These are phyloP conservation scores for Russula dissimulans DNA, from an alignment of 768 basidiomycete genomes.

Conservation along the genomic window DNA sequence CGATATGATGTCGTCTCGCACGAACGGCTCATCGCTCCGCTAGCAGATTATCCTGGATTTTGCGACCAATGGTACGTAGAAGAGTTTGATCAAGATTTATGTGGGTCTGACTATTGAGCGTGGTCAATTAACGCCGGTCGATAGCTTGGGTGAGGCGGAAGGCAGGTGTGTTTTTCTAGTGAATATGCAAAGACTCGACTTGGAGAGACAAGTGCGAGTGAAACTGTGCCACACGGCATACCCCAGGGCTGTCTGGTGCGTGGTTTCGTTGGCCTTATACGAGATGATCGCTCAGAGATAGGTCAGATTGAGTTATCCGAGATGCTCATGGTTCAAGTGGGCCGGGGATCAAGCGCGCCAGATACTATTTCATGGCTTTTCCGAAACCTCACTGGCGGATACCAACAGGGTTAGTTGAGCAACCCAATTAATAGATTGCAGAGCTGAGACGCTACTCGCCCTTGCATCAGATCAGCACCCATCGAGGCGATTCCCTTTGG, in stretches of 20 bases:
- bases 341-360: conserved; percentile 7
- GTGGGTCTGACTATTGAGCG: too few species aligned
- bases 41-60: not conserved
- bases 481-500: conserved; percentile 1
- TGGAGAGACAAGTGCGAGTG: conserved; percentile 1
- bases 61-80: conserved; percentile 17
- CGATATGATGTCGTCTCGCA: too few species aligned
- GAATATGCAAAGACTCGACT: not conserved
- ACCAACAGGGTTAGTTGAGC: conserved; percentile 6
- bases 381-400: conserved; percentile 11
- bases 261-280: not conserved
- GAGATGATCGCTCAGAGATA: not conserved
- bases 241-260: conserved; percentile 15
- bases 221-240: conserved; percentile 3
- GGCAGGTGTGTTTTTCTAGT: conserved; percentile 5
- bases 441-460: not conserved
- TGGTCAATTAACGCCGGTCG: not conserved
- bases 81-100: not conserved
- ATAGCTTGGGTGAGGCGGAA: conserved; percentile 4
- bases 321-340: conserved; percentile 12
- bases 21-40: too few species aligned
- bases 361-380: not conserved
- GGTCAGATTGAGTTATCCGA: not conserved
- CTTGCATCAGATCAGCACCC: not conserved
- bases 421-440: not conserved